Evolutionary conservation across 371 early-diverging fungal genomes (phyloP).

Genomic region (Dinochytrium kinnereticum): DNA sequence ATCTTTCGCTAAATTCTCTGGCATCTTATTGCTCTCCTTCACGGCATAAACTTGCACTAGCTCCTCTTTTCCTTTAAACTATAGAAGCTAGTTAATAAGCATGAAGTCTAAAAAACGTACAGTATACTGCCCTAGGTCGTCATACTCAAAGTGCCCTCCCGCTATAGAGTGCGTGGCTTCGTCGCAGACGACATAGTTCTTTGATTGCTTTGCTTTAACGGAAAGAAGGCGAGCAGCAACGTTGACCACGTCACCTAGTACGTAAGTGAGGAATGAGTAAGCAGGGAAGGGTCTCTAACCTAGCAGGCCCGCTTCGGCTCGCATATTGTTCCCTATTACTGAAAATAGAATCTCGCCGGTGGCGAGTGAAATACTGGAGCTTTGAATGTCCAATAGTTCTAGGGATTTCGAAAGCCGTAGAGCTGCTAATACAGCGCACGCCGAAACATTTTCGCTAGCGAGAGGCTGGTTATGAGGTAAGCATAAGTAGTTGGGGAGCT

Average conservation of each 20-base stretch:
- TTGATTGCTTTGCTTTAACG: neutral
- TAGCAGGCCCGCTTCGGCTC: neutral
- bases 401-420: neutral
- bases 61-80: slow-evolving; percentile 8
- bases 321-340: neutral
- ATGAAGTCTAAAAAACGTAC: neutral
- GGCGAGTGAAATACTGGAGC: neutral
- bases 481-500: neutral
- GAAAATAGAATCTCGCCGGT: slow-evolving; percentile 12
- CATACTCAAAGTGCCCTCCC: neutral
- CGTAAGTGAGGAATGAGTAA: neutral
- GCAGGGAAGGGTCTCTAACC: slow-evolving; percentile 1
- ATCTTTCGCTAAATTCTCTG: neutral
- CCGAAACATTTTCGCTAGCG: neutral
- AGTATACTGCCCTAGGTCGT: neutral
- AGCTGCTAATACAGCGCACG: neutral
- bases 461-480: neutral
- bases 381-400: neutral
- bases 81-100: neutral
- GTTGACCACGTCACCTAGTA: slow-evolving; percentile 12
- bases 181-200: neutral
- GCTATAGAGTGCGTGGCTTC: neutral
- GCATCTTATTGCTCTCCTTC: neutral
- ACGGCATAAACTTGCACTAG: neutral
- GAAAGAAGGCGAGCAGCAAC: slow-evolving; percentile 1